Base-by-base conservation (phyloP, 306 rosid genomes). In the Sechiopsis laciniata region DNA sequence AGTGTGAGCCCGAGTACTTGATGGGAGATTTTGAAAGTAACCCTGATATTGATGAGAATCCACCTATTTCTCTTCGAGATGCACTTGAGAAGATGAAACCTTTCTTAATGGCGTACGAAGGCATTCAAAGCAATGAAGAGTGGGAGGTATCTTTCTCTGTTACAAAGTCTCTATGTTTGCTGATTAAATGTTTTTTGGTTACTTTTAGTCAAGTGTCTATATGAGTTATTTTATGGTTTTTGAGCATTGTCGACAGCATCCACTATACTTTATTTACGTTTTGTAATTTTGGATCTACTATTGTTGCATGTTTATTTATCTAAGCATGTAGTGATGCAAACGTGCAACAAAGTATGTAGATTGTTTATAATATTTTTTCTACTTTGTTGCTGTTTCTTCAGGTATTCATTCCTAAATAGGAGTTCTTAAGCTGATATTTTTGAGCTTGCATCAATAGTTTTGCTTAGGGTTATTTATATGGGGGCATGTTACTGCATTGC, bases 11-110 rank as follows among this genome's bases (percentile, higher is more conserved):
- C 4, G 98, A 90, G 80, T 94, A 83, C 81, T 61, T 82, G 74
- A 80, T 93, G 88, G 98, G 90, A 11, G 96, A 93, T 20, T 86
- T 90, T 82, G 90, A 89, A 60, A 68, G 74, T 46, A 93, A 93
- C 74, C 98, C 97, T 3, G 98, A 90, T 78, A 85, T 88, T 72
- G 96, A 90, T 76, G 98, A 93, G 78, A 86, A 87, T 61, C 94
- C 90, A 11, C 97, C 97, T 42, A 83, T 90, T 46, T 82, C 94
- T 55, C 94, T 93, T 11, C 85, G 88, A 45, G 97, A 93, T 67
- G 90, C 92, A 22, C 94, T 93, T 71, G 96, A 88, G 86, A 93
- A 90, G 85, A 80, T 85, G 89, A 93, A 90, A 78, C 98, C 98
- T 52, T 93, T 93, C 83, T 82, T 93, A 84, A 93, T 93, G 96